A percentile compares a stretch with the other conserved stretches of the same genome.
Conservation (phyloP, 495 filamentous ascomycete species). For the Astrothelium macrocarpum region DNA sequence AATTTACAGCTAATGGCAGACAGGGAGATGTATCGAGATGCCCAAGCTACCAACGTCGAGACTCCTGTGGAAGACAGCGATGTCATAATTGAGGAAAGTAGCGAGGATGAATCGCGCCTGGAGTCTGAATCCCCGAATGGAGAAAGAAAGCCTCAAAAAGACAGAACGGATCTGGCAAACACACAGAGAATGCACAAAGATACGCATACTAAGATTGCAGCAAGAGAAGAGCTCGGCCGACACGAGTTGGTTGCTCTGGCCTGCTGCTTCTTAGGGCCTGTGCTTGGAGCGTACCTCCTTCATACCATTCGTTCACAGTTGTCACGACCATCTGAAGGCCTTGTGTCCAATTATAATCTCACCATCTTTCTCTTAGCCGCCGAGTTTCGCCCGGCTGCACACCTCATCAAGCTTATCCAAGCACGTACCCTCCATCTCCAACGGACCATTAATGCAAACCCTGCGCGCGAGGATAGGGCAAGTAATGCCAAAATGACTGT, state of each 20-base stretch:
- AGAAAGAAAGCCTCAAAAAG: constrained; percentile 37
- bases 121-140: neutral
- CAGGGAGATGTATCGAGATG: constrained; percentile 22
- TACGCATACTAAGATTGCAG: constrained; percentile 15
- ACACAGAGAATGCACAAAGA: constrained; percentile 4
- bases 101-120: neutral
- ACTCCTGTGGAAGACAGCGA: constrained; percentile 1
- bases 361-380: constrained; percentile 88
- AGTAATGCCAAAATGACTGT: constrained; percentile 43
- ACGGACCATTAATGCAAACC: constrained; percentile 47
- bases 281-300: constrained; percentile 43
- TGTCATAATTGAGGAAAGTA: constrained; percentile 8
- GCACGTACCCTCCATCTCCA: constrained; percentile 77
- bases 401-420: constrained; percentile 71
- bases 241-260: constrained; percentile 66
- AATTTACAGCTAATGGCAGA: constrained; percentile 51
- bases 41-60: neutral
- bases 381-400: constrained; percentile 70
- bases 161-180: constrained; percentile 8
- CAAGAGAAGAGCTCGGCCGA: constrained; percentile 50
- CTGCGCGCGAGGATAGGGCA: constrained; percentile 25
- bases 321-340: constrained; percentile 71
- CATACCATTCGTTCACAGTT: constrained; percentile 39
- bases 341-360: constrained; percentile 43
- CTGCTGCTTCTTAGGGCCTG: constrained; percentile 69